phyloP scores from a whole-genome alignment of 176 grass and related monocot genomes.

The Alloteropsis semialata region DNA sequence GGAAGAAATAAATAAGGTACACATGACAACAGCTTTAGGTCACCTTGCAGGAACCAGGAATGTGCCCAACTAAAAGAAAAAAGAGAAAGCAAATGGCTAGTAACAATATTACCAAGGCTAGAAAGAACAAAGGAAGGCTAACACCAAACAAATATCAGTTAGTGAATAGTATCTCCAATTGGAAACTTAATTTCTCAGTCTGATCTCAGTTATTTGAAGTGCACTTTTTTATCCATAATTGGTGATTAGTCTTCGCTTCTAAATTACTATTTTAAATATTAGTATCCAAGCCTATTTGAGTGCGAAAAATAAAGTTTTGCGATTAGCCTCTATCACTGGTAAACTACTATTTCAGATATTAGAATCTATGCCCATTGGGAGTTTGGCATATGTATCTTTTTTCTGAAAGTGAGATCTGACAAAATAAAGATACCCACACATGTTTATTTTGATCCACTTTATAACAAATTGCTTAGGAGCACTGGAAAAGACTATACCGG shows the following conservation, averaged over 20 bases:
- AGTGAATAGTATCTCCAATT: slow-evolving; percentile 6
- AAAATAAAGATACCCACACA: background rate
- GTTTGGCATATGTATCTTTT: background rate
- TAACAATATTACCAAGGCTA: slow-evolving; percentile 12
- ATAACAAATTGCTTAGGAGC: background rate
- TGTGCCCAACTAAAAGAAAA: slow-evolving; percentile 21
- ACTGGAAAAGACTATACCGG: background rate
- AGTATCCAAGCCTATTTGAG: too few species aligned
- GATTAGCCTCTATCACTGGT: too few species aligned
- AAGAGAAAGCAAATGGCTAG: slow-evolving; percentile 11
- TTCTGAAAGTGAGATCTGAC: slow-evolving; percentile 3
- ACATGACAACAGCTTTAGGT: slow-evolving; percentile 23
- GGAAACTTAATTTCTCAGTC: slow-evolving; percentile 21
- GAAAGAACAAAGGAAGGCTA: slow-evolving; percentile 37
- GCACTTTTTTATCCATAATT: too few species aligned
- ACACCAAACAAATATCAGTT: background rate
- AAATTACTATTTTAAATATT: too few species aligned
- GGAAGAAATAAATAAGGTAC: background rate
- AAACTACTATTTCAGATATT: too few species aligned
- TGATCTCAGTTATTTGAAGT: too few species aligned
- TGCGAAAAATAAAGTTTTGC: too few species aligned
- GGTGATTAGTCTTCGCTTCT: too few species aligned
- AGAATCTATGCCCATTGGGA: too few species aligned
- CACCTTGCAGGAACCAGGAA: slow-evolving; percentile 18
- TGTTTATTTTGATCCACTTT: slow-evolving; percentile 14